Percentiles rank a stretch among this genome's conserved stretches.
These are phyloP conservation scores for Wickerhamomyces sp. DNA, from an alignment of 1,139 yeast species.

Conservation along the genomic window DNA sequence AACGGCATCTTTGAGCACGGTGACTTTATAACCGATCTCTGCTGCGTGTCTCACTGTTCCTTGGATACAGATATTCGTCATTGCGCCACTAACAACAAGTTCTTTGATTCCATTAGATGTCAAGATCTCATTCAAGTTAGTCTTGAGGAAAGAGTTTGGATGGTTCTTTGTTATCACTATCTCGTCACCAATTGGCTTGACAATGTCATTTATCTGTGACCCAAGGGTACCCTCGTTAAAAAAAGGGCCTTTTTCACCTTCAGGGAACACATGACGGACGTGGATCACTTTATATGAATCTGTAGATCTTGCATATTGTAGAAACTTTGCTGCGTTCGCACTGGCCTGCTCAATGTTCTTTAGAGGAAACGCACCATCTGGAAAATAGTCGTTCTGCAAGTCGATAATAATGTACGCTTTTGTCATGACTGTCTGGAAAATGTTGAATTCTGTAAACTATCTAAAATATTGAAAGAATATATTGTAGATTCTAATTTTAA, in stretches of 20 bases:
- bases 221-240: slow-evolving; percentile 9
- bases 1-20: slow-evolving; percentile 14
- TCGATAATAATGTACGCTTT: slow-evolving; percentile 16
- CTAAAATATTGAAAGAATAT: not conserved
- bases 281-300: slow-evolving; percentile 9
- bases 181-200: slow-evolving; percentile 9
- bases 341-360: slow-evolving; percentile 9
- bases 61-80: slow-evolving; percentile 17
- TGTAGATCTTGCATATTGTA: slow-evolving; percentile 9
- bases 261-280: slow-evolving; percentile 9
- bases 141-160: slow-evolving; percentile 13
- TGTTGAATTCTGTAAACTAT: too few species aligned
- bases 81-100: slow-evolving; percentile 14
- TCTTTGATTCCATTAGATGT: slow-evolving; percentile 5
- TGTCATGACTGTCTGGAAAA: too few species aligned
- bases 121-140: slow-evolving; percentile 10
- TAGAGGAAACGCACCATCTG: slow-evolving; percentile 10
- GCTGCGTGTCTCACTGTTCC: slow-evolving; percentile 16
- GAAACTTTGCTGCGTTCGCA: slow-evolving; percentile 9
- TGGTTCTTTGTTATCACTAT: slow-evolving; percentile 8
- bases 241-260: slow-evolving; percentile 5
- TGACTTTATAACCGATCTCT: slow-evolving; percentile 15
- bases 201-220: slow-evolving; percentile 9
- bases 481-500: not conserved
- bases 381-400: slow-evolving; percentile 17